Evolutionary conservation across 2,329 filamentous ascomycete genomes (phyloP).

Genomic region (Metarhizium rileyi): DNA sequence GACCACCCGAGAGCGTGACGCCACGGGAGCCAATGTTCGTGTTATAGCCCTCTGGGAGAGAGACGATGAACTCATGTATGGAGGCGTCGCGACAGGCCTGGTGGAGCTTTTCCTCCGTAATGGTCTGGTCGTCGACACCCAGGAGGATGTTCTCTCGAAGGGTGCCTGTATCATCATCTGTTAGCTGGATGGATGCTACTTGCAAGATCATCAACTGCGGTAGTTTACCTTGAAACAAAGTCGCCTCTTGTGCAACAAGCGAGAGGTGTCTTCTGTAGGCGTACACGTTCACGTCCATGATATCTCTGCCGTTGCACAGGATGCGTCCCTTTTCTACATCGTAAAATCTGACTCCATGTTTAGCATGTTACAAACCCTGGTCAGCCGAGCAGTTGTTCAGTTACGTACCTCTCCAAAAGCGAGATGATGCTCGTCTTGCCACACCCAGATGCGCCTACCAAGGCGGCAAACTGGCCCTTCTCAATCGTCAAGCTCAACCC

Average conservation of each 20-base stretch:
- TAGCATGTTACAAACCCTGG: background rate
- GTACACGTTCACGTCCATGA: slow-evolving; percentile 47
- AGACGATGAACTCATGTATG: slow-evolving; percentile 61
- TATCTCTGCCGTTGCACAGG: slow-evolving; percentile 51
- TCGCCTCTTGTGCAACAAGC: slow-evolving; percentile 66
- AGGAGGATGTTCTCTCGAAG: slow-evolving; percentile 62
- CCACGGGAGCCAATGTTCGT: slow-evolving; percentile 60
- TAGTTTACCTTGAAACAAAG: slow-evolving; percentile 61
- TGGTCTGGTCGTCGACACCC: slow-evolving; percentile 45
- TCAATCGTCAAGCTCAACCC: slow-evolving; percentile 54
- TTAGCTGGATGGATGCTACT: slow-evolving; percentile 3
- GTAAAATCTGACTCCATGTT: slow-evolving; percentile 47
- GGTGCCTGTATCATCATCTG: slow-evolving; percentile 28
- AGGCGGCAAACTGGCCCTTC: slow-evolving; percentile 59
- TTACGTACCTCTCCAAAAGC: slow-evolving; percentile 38
- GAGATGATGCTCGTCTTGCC: slow-evolving; percentile 65
- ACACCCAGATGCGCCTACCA: slow-evolving; percentile 61
- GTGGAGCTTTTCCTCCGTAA: slow-evolving; percentile 42
- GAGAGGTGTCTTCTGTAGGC: slow-evolving; percentile 56
- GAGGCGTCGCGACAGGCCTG: slow-evolving; percentile 51
- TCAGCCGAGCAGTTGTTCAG: background rate
- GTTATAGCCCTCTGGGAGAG: slow-evolving; percentile 56
- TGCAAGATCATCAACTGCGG: too few species aligned
- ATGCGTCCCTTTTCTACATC: slow-evolving; percentile 55
- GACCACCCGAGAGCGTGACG: slow-evolving; percentile 58